A percentile compares a stretch with the other conserved stretches of the same genome.
These are phyloP conservation scores for Medicago arabica DNA, from an alignment of 306 rosid genomes.

Conservation along the genomic window DNA sequence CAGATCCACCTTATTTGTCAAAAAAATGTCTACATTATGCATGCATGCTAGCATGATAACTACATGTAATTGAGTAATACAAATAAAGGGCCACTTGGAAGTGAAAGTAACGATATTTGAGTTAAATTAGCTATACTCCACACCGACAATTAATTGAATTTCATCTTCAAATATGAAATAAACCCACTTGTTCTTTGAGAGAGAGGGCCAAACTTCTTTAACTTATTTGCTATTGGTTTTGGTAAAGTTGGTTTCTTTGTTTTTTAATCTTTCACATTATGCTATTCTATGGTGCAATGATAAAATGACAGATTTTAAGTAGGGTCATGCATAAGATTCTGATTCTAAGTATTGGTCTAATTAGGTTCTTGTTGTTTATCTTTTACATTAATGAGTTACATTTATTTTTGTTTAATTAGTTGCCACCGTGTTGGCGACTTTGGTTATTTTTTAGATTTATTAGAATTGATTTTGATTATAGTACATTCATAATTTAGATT, in stretches of 20 bases:
- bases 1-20: not conserved
- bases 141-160: not conserved
- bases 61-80: not conserved
- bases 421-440: not conserved
- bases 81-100: not conserved
- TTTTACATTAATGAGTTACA: no score
- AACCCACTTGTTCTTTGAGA: not conserved
- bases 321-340: not conserved
- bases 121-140: constrained; percentile 27
- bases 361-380: no score
- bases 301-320: not conserved
- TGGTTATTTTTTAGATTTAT: no score
- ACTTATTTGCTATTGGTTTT: not conserved
- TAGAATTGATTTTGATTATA: no score
- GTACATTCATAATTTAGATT: no score
- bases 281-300: constrained; percentile 9
- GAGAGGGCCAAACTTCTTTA: not conserved
- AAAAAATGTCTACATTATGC: not conserved
- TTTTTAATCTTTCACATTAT: not conserved
- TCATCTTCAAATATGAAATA: not conserved
- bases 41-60: constrained; percentile 6
- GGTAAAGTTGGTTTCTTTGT: not conserved
- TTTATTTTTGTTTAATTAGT: no score
- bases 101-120: constrained; percentile 3
- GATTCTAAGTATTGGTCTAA: not conserved